These are phyloP conservation scores for Ramichloridium luteum DNA, from an alignment of 2,329 filamentous ascomycete genomes.

Conservation along the genomic window DNA sequence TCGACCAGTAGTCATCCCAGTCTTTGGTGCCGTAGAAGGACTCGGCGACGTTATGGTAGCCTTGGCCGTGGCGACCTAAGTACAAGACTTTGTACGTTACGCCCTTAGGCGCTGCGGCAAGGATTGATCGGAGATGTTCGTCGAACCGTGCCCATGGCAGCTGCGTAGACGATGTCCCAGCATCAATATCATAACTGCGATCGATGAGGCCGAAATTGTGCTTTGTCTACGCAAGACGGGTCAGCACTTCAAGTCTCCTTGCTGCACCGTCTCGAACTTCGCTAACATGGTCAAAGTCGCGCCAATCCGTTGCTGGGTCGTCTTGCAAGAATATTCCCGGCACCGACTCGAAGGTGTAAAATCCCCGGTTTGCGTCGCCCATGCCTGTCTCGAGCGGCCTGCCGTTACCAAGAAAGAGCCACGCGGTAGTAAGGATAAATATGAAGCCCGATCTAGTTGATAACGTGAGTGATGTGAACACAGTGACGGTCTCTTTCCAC, in stretches of 20 bases:
- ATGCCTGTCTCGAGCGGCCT: neutral
- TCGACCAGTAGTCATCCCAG: conserved; percentile 58
- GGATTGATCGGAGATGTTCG: conserved; percentile 45
- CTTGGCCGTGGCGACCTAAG: conserved; percentile 59
- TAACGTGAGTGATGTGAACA: neutral
- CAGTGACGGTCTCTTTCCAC: neutral
- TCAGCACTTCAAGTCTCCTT: neutral
- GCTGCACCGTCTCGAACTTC: neutral
- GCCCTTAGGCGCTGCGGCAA: conserved; percentile 28
- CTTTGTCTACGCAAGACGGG: conserved; percentile 9
- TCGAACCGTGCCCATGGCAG: conserved; percentile 54
- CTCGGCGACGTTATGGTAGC: conserved; percentile 50
- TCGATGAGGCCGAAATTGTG: conserved; percentile 38
- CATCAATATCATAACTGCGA: conserved; percentile 33
- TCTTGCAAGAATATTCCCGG: conserved; percentile 40
- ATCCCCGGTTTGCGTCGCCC: neutral
- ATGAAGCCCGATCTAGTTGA: neutral
- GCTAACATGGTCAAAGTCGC: conserved; percentile 38
- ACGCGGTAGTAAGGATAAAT: neutral
- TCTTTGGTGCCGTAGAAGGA: conserved; percentile 54
- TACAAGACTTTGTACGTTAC: conserved; percentile 55
- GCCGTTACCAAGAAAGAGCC: neutral
- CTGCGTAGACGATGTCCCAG: conserved; percentile 19
- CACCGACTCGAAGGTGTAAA: conserved; percentile 26
- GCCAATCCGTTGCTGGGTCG: conserved; percentile 35